Evolutionary conservation across 371 early-diverging fungal species (phyloP), one percentile per base, ranked within the genome.

Genomic region (Agmasoma carcini): DNA sequence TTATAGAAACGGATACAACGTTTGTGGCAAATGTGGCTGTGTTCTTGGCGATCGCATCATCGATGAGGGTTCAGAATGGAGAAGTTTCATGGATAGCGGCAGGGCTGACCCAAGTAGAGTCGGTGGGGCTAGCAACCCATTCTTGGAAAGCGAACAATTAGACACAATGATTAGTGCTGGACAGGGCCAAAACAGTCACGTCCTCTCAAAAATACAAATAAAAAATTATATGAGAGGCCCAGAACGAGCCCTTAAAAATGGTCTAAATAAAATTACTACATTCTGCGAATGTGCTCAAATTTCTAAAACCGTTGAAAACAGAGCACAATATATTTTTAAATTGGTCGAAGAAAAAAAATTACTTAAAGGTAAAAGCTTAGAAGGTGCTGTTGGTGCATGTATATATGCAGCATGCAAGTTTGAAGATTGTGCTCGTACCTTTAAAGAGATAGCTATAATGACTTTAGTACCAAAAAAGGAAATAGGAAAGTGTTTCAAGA

Each of bases 31-130:
- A 71, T 97, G 98, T 73, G 98, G 94, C 27, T 68, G 71, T 40
- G 86, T 94, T 3, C 79, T 95, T 25, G 90, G 88, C 36, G 85
- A 89, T 74, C 80, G 92, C 46, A 87, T 97, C 57, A 90, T 97
- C 51, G 98, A 97, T 74, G 91, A 94, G 9, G 79, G 92, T 19
- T 85, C 88, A 4, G 98, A 97, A 74, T 97, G 98, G 98, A 82
- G 98, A 63, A 91, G 90, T 0, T 97, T 97, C 77, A 65, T 70
- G 25, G 79, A 79, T 59, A 88, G 87, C 62, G 86, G 83, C 20
- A 78, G 73, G 62, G 88, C 87, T 69, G 95, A 97, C 75, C 94
- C 93, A 38, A 88, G 88, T 64, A 88, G 98, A 81, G 94, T 94
- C 12, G 98, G 98, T 73, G 85, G 85, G 9, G 85, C 90, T 12